Base-by-base conservation (phyloP, 306 rosid species). In the Luffa aegyptiaca region DNA sequence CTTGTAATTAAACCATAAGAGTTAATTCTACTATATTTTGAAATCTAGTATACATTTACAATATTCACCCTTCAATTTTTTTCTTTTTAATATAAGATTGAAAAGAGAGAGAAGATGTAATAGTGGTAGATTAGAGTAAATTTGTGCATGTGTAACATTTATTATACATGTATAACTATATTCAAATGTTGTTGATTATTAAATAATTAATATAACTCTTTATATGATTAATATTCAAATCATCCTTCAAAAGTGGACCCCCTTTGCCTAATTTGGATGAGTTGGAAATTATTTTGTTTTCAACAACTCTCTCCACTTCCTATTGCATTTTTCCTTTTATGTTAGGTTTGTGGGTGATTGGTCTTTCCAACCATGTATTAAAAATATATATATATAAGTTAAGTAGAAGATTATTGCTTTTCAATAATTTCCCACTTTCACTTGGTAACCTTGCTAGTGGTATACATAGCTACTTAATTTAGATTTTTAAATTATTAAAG, bases 301-400 rank as follows among this genome's bases (percentile, higher is more conserved):
- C 70, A 63, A 63, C 70, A 63, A 63, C 45, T 63, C 70, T 57
- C 0, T 2, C 3, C 35, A 58, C 36, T 58, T 26, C 14, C 36
- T 58, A 58, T 58, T 58, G 18, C 44, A 63, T 14, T 31, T 63
- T 12, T 5, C 11, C 41, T 2, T 65, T 65, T 39, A 33, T 37
- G 75, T 69, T 69, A 44, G 55, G 75, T 69, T 69, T 69, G 14
- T 69, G 75, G 75, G 75, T 69, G 36, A 42, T 36, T 42, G 9
- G 17, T 69, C 35, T 39, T 69, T 69, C 75, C 35, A 69, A 62
- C 69, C 13, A 35, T 35, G 6, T 56, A 18, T 16, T 44, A 44
- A 3, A 46, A 0, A 46, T 46, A 56, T 56, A 2, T 58, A 20
- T 61, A 31, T n/a, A 31, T 62, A 1, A 35, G 0, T 35, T 62